phyloP scores from a whole-genome alignment of 345 rosid species.

The Gossypium australe region DNA sequence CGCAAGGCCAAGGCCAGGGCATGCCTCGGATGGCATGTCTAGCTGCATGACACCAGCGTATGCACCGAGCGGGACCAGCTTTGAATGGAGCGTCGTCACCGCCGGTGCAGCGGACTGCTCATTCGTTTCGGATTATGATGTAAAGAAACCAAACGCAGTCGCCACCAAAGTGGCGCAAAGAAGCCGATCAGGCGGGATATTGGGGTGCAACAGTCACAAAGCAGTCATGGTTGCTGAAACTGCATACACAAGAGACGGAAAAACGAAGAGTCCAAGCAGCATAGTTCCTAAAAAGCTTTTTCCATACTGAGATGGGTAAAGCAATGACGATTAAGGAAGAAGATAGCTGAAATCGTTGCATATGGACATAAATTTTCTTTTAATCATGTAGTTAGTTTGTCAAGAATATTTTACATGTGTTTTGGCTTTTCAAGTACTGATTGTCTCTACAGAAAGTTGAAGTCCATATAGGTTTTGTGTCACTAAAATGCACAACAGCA shows the following conservation, averaged over 20 bases:
- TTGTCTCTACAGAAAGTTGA: not conserved
- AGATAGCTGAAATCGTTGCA: not conserved
- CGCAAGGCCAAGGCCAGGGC: conserved; percentile 12
- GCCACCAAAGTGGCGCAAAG: conserved; percentile 18
- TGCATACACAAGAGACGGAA: conserved; percentile 26
- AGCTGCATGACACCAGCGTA: conserved; percentile 30
- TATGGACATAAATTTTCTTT: conserved; percentile 12
- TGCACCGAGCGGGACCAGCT: conserved; percentile 50
- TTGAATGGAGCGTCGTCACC: conserved; percentile 59
- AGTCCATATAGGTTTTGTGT: conserved; percentile 11
- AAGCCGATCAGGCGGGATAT: conserved; percentile 24
- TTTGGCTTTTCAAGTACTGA: not conserved
- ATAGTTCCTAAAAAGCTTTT: not conserved
- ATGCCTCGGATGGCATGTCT: conserved; percentile 36
- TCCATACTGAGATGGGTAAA: not conserved
- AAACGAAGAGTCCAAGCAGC: conserved; percentile 6
- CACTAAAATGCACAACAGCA: conserved; percentile 25
- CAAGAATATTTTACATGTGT: not conserved
- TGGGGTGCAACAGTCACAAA: conserved; percentile 47
- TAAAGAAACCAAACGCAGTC: conserved; percentile 19
- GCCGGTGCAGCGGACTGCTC: conserved; percentile 51
- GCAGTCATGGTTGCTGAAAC: conserved; percentile 43
- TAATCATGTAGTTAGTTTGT: not conserved
- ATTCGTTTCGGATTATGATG: conserved; percentile 27
- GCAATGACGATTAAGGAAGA: not conserved